Percentiles rank a stretch among this genome's conserved stretches.
Conservation (phyloP, 129 eudicot species). For the Rutidosis leptorrhynchoides region DNA sequence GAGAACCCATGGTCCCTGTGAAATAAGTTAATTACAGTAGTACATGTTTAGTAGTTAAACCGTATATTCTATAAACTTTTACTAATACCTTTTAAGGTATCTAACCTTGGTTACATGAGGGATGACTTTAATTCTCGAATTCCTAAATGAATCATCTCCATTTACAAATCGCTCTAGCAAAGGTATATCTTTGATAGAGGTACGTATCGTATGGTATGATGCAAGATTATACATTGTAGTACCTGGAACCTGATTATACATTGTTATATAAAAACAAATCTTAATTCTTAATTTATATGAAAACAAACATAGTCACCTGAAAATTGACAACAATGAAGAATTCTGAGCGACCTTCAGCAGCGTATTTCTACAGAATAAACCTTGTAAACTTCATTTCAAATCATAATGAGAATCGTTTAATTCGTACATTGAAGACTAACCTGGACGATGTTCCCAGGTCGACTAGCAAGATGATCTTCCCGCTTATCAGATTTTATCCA, state of each 20-base stretch:
- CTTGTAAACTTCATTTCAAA: constrained; percentile 3
- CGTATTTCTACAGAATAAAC: constrained; percentile 53
- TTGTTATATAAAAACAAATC: background rate
- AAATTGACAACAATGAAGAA: constrained; percentile 61
- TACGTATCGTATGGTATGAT: constrained; percentile 43
- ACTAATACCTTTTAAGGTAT: background rate
- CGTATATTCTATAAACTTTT: constrained; percentile 1
- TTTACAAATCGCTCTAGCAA: constrained; percentile 61
- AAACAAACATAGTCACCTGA: constrained; percentile 40
- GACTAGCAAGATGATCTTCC: constrained; percentile 65
- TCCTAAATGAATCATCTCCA: constrained; percentile 68
- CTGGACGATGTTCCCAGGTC: constrained; percentile 71
- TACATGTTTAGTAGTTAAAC: constrained; percentile 1
- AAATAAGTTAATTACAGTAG: too few relatives aligned
- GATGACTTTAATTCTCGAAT: constrained; percentile 71
- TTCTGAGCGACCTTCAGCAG: constrained; percentile 59
- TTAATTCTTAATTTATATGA: background rate
- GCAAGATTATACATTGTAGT: constrained; percentile 52
- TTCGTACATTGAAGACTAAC: constrained; percentile 21
- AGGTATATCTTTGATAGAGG: constrained; percentile 48
- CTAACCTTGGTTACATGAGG: constrained; percentile 56
- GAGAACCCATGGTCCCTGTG: constrained; percentile 77
- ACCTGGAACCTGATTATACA: constrained; percentile 52
- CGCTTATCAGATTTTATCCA: constrained; percentile 67
- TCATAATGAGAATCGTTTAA: background rate